These are phyloP conservation scores for Prunus campanulata DNA, from an alignment of 306 rosid species.

Conservation along the genomic window DNA sequence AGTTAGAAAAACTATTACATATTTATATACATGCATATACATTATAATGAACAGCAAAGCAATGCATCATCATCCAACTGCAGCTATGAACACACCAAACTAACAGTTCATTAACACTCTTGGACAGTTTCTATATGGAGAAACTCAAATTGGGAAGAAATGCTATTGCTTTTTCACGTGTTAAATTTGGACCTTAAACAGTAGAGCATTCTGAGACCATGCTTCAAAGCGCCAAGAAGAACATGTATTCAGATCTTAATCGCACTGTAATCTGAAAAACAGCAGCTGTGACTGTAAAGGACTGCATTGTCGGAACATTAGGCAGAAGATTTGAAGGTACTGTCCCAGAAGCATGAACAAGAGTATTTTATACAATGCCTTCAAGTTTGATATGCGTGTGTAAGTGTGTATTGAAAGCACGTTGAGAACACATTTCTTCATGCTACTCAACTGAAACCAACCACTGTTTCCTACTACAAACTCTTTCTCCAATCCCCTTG, in stretches of 20 bases:
- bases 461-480: background rate
- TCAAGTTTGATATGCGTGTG: background rate
- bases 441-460: background rate
- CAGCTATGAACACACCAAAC: background rate
- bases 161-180: slow-evolving; percentile 6
- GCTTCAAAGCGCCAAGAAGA: slow-evolving; percentile 12
- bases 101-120: background rate
- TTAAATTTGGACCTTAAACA: slow-evolving; percentile 18
- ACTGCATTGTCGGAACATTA: slow-evolving; percentile 14
- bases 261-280: slow-evolving; percentile 16
- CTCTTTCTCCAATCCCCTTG: background rate
- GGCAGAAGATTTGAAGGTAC: slow-evolving; percentile 8
- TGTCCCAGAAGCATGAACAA: background rate
- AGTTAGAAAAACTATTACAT: background rate
- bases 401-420: background rate
- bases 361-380: background rate
- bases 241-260: slow-evolving; percentile 12
- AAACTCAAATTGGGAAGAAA: background rate
- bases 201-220: slow-evolving; percentile 19
- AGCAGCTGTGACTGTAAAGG: slow-evolving; percentile 13
- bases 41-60: background rate
- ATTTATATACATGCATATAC: background rate
- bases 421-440: background rate
- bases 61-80: background rate
- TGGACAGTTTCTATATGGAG: background rate